A percentile compares a stretch with the other conserved stretches of the same genome.
Conservation (phyloP, 176 grass and related monocot genomes). For the Coix lacrymajobi region DNA sequence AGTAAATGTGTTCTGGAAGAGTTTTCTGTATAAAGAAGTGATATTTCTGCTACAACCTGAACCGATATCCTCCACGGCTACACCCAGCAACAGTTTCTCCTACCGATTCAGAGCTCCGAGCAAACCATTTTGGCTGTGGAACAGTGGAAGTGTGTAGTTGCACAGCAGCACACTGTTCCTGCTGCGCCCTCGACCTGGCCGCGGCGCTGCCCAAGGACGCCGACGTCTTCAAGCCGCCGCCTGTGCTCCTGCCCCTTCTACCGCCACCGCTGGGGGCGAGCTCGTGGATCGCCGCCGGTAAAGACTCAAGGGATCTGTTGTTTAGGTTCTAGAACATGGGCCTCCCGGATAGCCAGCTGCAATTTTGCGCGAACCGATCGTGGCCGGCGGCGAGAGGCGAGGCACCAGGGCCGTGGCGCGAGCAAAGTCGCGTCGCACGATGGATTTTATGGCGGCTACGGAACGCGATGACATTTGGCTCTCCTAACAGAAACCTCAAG, state of each 20-base stretch:
- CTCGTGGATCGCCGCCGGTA: neutral
- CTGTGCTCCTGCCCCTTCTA: neutral
- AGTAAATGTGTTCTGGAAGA: neutral
- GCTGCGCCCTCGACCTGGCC: neutral
- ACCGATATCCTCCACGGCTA: neutral
- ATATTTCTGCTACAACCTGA: neutral
- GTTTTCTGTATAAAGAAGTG: neutral
- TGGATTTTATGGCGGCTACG: too few species aligned
- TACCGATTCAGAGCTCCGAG: neutral
- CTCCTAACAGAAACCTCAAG: too few species aligned
- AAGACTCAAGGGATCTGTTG: neutral
- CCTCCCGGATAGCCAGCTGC: too few species aligned
- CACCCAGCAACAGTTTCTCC: neutral
- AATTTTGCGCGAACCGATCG: too few species aligned
- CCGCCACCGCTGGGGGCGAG: too few species aligned
- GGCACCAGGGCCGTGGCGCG: too few species aligned
- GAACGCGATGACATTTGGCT: too few species aligned
- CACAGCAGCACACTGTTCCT: neutral
- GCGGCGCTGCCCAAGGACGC: too few species aligned
- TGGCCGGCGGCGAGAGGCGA: too few species aligned
- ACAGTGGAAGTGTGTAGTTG: neutral
- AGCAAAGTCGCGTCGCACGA: too few species aligned
- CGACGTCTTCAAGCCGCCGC: too few species aligned
- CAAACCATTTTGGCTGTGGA: neutral
- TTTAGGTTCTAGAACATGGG: neutral